A percentile compares a stretch with the other conserved stretches of the same genome.
phyloP scores from a whole-genome alignment of 257 asterid species.

The Ehretia macrophylla region DNA sequence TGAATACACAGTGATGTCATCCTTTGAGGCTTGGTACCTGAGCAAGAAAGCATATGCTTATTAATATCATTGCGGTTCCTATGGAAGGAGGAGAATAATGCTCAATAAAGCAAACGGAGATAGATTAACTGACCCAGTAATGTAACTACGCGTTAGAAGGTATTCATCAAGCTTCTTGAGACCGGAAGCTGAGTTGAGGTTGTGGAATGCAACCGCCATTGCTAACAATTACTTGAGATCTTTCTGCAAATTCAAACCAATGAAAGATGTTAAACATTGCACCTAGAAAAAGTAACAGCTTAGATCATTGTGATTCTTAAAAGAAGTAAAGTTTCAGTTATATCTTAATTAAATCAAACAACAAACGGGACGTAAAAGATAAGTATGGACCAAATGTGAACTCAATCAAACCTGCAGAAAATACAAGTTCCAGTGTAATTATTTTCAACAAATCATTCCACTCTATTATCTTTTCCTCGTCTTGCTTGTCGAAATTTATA shows the following conservation, averaged over 20 bases:
- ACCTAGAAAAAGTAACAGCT: background rate
- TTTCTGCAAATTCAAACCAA: constrained; percentile 9
- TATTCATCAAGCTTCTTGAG: constrained; percentile 88
- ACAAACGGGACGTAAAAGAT: no score
- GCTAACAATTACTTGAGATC: constrained; percentile 7
- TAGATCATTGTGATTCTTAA: no score
- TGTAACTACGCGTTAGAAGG: constrained; percentile 80
- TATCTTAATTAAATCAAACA: no score
- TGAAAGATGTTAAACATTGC: background rate
- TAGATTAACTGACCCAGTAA: constrained; percentile 58
- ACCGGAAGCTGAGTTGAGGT: constrained; percentile 54
- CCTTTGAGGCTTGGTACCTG: constrained; percentile 88
- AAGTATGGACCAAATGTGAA: no score
- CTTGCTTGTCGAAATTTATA: no score
- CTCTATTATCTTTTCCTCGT: no score
- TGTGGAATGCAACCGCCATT: constrained; percentile 62
- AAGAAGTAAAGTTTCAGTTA: no score
- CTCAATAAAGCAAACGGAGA: background rate
- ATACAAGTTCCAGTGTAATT: no score
- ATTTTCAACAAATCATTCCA: no score
- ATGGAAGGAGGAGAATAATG: background rate
- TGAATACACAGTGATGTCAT: constrained; percentile 62
- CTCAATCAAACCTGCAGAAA: no score
- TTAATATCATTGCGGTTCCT: background rate
- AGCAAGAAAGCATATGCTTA: background rate